phyloP scores from a whole-genome alignment of 495 filamentous ascomycete genomes.

The Aspergillus steynii region DNA sequence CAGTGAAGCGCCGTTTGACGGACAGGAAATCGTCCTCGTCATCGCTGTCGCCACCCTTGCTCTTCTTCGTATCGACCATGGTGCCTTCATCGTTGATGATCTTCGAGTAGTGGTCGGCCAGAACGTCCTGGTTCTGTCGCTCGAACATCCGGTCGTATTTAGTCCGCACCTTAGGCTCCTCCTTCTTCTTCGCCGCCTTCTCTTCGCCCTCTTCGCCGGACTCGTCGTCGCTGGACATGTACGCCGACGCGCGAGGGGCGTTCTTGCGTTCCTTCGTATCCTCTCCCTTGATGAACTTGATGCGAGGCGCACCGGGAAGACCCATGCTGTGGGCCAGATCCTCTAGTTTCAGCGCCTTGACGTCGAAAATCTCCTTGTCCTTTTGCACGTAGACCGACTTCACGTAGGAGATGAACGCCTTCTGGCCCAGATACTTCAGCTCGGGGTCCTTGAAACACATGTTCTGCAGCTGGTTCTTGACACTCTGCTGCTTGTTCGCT shows the following conservation, averaged over 20 bases:
- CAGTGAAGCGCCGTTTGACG: constrained; percentile 78
- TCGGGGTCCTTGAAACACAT: constrained; percentile 95
- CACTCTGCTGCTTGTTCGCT: constrained; percentile 83
- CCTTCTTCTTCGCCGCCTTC: constrained; percentile 47
- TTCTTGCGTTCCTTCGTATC: constrained; percentile 87
- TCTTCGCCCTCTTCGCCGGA: constrained; percentile 53
- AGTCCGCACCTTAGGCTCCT: constrained; percentile 73
- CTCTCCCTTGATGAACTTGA: constrained; percentile 88
- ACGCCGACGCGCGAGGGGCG: constrained; percentile 61
- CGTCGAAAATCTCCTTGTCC: constrained; percentile 87
- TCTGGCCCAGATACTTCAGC: constrained; percentile 92
- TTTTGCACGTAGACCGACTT: constrained; percentile 83
- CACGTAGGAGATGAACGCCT: constrained; percentile 88
- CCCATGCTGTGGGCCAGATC: constrained; percentile 83
- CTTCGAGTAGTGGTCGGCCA: constrained; percentile 88
- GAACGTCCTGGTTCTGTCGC: constrained; percentile 88
- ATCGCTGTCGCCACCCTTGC: constrained; percentile 49
- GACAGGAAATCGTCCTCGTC: constrained; percentile 80
- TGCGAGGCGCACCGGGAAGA: constrained; percentile 84
- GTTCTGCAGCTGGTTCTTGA: constrained; percentile 80
- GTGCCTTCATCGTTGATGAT: constrained; percentile 69
- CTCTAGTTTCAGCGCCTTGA: constrained; percentile 78
- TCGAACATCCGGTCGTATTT: constrained; percentile 98
- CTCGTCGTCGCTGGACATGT: constrained; percentile 49
- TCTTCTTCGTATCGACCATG: constrained; percentile 37